Evolutionary conservation across 1,284 basidiomycete genomes (phyloP).

Genomic region (Takashimella koratensis): DNA sequence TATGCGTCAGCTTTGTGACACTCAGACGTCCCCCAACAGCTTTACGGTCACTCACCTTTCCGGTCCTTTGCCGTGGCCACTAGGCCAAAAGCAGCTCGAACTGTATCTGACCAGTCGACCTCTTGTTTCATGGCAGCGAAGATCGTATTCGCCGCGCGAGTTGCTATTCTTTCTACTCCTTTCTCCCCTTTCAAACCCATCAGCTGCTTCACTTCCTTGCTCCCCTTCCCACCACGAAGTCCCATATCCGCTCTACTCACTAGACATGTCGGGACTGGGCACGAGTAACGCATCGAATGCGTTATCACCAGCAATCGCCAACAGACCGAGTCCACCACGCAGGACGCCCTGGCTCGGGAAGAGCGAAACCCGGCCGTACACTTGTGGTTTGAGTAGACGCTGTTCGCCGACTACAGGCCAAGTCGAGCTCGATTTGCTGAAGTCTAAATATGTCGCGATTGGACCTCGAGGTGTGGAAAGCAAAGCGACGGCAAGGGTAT

Average conservation of each 20-base stretch:
- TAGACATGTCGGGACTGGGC: not conserved
- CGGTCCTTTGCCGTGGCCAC: constrained; percentile 3
- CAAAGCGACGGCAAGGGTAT: constrained; percentile 25
- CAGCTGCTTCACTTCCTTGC: not conserved
- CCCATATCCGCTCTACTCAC: too few relatives aligned
- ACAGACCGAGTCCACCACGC: constrained; percentile 32
- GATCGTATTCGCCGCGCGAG: constrained; percentile 21
- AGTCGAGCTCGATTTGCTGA: not conserved
- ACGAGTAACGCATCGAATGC: constrained; percentile 11
- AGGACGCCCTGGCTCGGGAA: constrained; percentile 22
- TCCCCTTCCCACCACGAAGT: too few relatives aligned
- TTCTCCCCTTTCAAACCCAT: not conserved
- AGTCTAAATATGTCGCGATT: constrained; percentile 20
- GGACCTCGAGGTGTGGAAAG: constrained; percentile 14
- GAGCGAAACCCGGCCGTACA: not conserved
- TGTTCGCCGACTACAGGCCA: not conserved
- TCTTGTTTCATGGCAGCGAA: constrained; percentile 28
- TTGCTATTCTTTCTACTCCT: constrained; percentile 8
- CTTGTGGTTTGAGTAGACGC: not conserved
- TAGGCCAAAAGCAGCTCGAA: constrained; percentile 25
- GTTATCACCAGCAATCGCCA: constrained; percentile 14
- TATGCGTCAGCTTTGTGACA: not conserved
- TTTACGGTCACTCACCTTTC: constrained; percentile 14
- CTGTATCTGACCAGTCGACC: constrained; percentile 33
- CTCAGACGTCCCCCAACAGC: not conserved